Conservation (phyloP, 306 rosid genomes). For the Cucumis cinereus region DNA sequence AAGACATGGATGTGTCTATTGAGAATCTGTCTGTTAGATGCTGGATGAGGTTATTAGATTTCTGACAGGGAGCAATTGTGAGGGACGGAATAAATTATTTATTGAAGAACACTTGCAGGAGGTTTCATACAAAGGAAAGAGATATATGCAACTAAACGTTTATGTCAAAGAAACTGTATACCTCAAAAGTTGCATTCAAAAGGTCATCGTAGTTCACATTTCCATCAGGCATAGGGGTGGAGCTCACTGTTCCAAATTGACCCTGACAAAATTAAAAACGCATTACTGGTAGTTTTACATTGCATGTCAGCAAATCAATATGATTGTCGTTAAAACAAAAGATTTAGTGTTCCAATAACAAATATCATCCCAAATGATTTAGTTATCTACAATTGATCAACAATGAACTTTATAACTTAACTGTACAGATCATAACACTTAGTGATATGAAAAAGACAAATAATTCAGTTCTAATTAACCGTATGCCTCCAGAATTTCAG, state of each 20-base stretch:
- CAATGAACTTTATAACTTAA: background rate
- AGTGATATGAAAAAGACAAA: too few species aligned
- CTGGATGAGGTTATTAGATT: background rate
- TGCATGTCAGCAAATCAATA: background rate
- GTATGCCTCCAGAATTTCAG: background rate
- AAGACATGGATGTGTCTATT: background rate
- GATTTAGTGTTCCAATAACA: background rate
- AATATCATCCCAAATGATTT: background rate
- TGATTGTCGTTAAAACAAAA: background rate
- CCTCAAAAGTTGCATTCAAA: slow-evolving; percentile 44
- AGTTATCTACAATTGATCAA: background rate
- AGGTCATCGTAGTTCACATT: slow-evolving; percentile 47
- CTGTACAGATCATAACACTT: background rate
- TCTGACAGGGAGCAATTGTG: background rate
- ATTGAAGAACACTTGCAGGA: background rate
- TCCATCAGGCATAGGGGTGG: slow-evolving; percentile 70
- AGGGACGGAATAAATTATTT: background rate
- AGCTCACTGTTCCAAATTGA: slow-evolving; percentile 37
- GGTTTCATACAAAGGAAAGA: background rate
- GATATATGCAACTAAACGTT: background rate
- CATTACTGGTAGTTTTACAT: background rate
- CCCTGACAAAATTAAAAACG: slow-evolving; percentile 24
- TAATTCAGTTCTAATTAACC: background rate
- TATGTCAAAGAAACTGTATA: slow-evolving; percentile 6
- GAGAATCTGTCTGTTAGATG: background rate